Base-by-base conservation (phyloP, 495 filamentous ascomycete genomes). In the Terfezia boudieri region DNA sequence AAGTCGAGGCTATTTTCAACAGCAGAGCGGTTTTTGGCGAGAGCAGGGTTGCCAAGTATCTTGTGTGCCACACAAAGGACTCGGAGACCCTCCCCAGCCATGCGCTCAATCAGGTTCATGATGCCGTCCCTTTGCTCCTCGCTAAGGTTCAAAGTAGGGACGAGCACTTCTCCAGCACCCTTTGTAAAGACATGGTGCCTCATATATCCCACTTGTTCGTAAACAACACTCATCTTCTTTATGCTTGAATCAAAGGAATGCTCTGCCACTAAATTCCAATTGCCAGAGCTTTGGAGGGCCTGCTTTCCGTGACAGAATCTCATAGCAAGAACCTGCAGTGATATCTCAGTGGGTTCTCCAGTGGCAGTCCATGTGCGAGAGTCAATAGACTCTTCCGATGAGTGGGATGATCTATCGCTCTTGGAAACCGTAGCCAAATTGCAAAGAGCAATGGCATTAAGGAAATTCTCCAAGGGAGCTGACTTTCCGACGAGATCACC, bases 1-100 rank as follows among this genome's bases (percentile, higher is more conserved):
- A 84, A 80, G 9, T 67, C 67, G 43, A 85, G 68, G 11, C 76
- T 67, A 9, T 69, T 70, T 61, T 84, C 81, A 20, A 81, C 72
- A 37, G 71, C 65, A 17, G 62, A 57, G 20, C 74, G 71, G 16
- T 70, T 59, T 37, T 58, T 55, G 23, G 12, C n/a, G 26, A 26
- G 49, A 51, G 16, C 26, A 26, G 14, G n/a, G 26, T 51, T 26
- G 16, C 26, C 49, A 35, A 69, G 57, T 11, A 51, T 57, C 36
- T 68, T 70, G 55, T 70, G 62, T 37, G 73, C 75, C 51, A 77
- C 64, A 49, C 74, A 76, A 37, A 79, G 69, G 20, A 78, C 74
- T 20, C 76, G 71, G 23, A 78, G 73, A 16, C 76, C 76, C 59
- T 74, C 71, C n/a, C 66, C 61, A 11, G 75, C 76, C 56, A 78